These are phyloP conservation scores for Alternaria brassicae DNA, from an alignment of 2,329 filamentous ascomycete genomes.

Conservation along the genomic window DNA sequence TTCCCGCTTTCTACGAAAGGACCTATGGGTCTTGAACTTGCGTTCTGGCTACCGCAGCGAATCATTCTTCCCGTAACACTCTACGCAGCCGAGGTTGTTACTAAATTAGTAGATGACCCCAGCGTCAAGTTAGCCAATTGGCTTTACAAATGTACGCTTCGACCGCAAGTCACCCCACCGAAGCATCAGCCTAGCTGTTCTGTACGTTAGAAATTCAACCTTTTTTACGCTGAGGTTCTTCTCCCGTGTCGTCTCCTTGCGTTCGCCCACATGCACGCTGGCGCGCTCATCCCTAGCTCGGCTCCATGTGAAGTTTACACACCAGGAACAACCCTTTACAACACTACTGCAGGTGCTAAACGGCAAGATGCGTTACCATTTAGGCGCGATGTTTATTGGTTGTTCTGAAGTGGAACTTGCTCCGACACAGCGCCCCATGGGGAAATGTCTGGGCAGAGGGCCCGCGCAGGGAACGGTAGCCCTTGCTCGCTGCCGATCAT, in stretches of 20 bases:
- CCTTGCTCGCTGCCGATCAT: slow-evolving; percentile 14
- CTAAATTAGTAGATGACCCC: slow-evolving; percentile 56
- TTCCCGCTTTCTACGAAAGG: slow-evolving; percentile 63
- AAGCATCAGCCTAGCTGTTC: slow-evolving; percentile 14
- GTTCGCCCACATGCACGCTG: neutral
- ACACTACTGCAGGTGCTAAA: slow-evolving; percentile 11
- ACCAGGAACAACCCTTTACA: neutral
- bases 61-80: slow-evolving; percentile 51
- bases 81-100: slow-evolving; percentile 44
- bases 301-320: slow-evolving; percentile 21
- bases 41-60: slow-evolving; percentile 66
- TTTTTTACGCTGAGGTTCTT: neutral
- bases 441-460: slow-evolving; percentile 6
- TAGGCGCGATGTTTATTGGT: slow-evolving; percentile 17
- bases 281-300: slow-evolving; percentile 2
- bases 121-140: slow-evolving; percentile 60
- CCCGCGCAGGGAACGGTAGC: slow-evolving; percentile 4
- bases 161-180: slow-evolving; percentile 6
- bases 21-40: slow-evolving; percentile 63
- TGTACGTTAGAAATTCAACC: neutral
- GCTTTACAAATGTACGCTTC: slow-evolving; percentile 61
- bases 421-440: slow-evolving; percentile 23
- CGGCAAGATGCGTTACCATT: neutral
- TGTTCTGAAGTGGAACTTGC: slow-evolving; percentile 19
- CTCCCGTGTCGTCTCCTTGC: neutral